Conservation (phyloP, 2,329 filamentous ascomycete genomes). For the Aspergillus sp. region DNA sequence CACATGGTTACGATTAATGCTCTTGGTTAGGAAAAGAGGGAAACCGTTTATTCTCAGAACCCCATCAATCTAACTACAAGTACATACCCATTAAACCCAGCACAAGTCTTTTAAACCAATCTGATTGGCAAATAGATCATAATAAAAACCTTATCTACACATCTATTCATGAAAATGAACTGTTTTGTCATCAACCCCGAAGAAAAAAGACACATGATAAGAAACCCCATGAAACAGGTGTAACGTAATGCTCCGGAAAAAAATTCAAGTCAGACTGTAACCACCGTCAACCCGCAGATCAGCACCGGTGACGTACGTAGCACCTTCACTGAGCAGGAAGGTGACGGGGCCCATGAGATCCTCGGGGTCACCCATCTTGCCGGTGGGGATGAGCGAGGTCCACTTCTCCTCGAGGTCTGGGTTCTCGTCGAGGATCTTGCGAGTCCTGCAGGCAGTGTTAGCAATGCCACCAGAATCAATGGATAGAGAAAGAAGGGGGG, state of each 20-base stretch:
- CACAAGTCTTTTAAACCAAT: too few relatives aligned
- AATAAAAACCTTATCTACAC: too few relatives aligned
- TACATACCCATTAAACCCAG: too few relatives aligned
- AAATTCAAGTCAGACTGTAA: conserved; percentile 65
- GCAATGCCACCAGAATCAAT: not conserved
- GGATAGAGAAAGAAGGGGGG: not conserved
- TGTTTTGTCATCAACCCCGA: too few relatives aligned
- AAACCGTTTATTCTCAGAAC: too few relatives aligned
- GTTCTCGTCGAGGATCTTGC: conserved; percentile 91
- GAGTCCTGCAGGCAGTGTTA: conserved; percentile 51
- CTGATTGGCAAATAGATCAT: too few relatives aligned
- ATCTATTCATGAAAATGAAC: too few relatives aligned
- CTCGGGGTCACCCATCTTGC: conserved; percentile 85
- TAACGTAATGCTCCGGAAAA: not conserved
- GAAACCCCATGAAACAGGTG: too few relatives aligned
- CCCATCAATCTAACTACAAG: too few relatives aligned
- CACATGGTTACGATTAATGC: not conserved
- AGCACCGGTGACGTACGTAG: conserved; percentile 63
- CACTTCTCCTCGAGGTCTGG: conserved; percentile 82
- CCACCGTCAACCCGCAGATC: conserved; percentile 78
- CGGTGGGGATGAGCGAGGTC: conserved; percentile 84
- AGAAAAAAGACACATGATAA: too few relatives aligned
- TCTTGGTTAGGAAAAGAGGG: too few relatives aligned
- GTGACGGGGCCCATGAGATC: conserved; percentile 91
- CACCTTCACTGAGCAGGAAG: conserved; percentile 74